phyloP scores from a whole-genome alignment of 768 basidiomycete genomes.

The Exsudoporus frostii region DNA sequence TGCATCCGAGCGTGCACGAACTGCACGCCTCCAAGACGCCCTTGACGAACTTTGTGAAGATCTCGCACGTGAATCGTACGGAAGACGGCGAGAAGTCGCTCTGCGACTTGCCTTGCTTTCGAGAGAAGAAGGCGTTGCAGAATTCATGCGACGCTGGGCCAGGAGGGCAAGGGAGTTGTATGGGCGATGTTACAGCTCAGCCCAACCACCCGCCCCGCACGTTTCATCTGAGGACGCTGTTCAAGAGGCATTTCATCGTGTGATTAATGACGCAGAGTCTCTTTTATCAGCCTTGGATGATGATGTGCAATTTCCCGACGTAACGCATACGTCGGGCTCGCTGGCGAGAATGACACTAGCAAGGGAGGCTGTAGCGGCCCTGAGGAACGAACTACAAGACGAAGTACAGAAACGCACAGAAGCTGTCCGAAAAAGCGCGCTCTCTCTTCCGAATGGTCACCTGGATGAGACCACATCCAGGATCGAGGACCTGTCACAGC shows the following conservation, averaged over 20 bases:
- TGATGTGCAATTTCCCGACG: conserved; percentile 22
- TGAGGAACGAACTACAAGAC: conserved; percentile 55
- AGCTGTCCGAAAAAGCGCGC: conserved; percentile 9
- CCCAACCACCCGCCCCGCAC: neutral
- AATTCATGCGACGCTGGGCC: conserved; percentile 56
- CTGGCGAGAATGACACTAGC: conserved; percentile 51
- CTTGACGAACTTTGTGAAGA: conserved; percentile 73
- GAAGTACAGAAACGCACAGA: conserved; percentile 52
- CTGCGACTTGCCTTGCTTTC: conserved; percentile 59
- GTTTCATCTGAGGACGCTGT: conserved; percentile 17
- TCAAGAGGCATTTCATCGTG: conserved; percentile 29
- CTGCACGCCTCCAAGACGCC: conserved; percentile 50
- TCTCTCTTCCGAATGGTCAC: neutral
- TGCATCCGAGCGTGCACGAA: conserved; percentile 40
- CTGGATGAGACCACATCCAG: neutral
- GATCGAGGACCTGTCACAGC: neutral
- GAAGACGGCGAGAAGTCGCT: conserved; percentile 67
- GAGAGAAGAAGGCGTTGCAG: conserved; percentile 60
- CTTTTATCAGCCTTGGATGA: conserved; percentile 36
- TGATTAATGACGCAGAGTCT: conserved; percentile 34
- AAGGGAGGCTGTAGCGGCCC: conserved; percentile 45
- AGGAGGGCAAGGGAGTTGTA: conserved; percentile 45
- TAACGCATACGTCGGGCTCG: conserved; percentile 37
- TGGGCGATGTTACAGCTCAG: conserved; percentile 22
- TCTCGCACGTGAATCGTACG: conserved; percentile 66